These are phyloP conservation scores for Powellomyces hirtus DNA, from an alignment of 192 early-diverging fungal genomes.

Conservation along the genomic window DNA sequence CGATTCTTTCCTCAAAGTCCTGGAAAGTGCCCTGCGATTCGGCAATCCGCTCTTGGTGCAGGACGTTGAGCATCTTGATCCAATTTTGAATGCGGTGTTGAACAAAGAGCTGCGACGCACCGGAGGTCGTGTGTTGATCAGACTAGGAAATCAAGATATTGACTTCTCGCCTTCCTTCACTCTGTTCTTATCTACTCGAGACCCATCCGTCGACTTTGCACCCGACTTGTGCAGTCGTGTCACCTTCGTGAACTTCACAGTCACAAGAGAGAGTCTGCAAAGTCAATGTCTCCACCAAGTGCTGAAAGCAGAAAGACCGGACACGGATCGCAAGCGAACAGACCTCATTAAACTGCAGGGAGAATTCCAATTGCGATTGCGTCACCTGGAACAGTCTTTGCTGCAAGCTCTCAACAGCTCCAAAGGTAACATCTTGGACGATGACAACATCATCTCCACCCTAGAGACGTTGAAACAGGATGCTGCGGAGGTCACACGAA, in stretches of 20 bases:
- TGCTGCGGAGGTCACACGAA: conserved; percentile 88
- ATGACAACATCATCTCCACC: conserved; percentile 90
- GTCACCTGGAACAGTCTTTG: conserved; percentile 90
- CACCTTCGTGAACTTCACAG: conserved; percentile 99
- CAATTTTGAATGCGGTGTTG: conserved; percentile 95
- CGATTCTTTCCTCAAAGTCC: conserved; percentile 92
- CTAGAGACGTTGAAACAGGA: conserved; percentile 96
- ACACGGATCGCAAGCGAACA: conserved; percentile 89
- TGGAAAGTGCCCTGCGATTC: conserved; percentile 97
- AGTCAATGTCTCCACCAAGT: conserved; percentile 97
- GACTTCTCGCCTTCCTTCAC: conserved; percentile 99
- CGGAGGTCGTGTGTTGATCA: conserved; percentile 92
- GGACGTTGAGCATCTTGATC: conserved; percentile 96
- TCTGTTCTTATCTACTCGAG: conserved; percentile 90
- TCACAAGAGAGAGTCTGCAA: conserved; percentile 93
- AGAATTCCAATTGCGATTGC: conserved; percentile 90
- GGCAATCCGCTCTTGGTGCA: conserved; percentile 96
- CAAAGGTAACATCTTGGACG: conserved; percentile 96
- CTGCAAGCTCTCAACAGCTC: conserved; percentile 91
- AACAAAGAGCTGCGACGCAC: conserved; percentile 96
- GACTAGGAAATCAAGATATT: conserved; percentile 95
- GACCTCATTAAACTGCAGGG: conserved; percentile 94
- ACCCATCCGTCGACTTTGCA: conserved; percentile 90
- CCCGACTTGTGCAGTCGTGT: conserved; percentile 96
- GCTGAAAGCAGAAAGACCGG: conserved; percentile 91